Percentiles rank a stretch among this genome's conserved stretches.
Conservation (phyloP, 169 alveolate genomes). For the Eimeria acervulina region DNA sequence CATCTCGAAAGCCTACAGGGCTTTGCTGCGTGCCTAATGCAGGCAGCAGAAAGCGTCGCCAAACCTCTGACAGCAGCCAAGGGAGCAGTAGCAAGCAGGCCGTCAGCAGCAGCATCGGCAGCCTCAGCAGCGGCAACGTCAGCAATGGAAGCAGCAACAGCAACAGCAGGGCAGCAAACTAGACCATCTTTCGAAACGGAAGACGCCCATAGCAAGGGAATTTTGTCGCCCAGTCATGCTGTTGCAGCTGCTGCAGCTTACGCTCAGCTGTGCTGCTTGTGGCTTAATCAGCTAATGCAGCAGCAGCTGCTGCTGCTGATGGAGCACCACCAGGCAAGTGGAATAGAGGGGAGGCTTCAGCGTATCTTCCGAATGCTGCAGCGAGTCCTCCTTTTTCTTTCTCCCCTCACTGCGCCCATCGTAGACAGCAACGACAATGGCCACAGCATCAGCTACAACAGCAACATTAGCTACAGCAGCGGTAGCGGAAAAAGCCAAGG, state of each 20-base stretch:
- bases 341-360: slow-evolving; percentile 54
- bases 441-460: neutral
- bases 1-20: neutral
- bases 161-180: neutral
- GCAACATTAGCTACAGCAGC: neutral
- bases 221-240: neutral
- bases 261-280: slow-evolving; percentile 51
- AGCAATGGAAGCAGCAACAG: slow-evolving; percentile 3
- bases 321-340: slow-evolving; percentile 25
- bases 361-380: slow-evolving; percentile 29
- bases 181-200: neutral
- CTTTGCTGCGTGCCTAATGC: neutral
- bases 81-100: neutral
- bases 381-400: neutral
- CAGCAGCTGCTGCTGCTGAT: slow-evolving; percentile 71
- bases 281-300: slow-evolving; percentile 13
- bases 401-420: neutral
- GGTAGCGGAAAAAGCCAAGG: too few species aligned
- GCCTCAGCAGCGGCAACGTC: slow-evolving; percentile 8
- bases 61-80: neutral
- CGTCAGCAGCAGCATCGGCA: neutral
- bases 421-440: neutral
- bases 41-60: slow-evolving; percentile 38
- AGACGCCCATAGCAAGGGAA: neutral
- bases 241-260: slow-evolving; percentile 2